Base-by-base conservation (phyloP, 768 basidiomycete species). In the Russula ochroleuca region DNA sequence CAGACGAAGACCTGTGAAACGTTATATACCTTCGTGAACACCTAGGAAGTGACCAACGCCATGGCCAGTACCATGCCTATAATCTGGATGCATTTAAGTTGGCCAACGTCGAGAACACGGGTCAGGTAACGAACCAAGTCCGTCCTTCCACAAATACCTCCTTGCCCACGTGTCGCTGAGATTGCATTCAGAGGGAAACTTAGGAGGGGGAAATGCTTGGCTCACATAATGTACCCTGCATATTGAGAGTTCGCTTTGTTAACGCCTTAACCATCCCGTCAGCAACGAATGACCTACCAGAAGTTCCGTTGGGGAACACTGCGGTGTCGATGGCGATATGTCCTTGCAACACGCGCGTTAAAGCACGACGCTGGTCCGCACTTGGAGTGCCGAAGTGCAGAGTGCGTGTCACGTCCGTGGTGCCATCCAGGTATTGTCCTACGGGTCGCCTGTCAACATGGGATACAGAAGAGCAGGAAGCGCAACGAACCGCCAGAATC, bases 21-120 rank as follows among this genome's bases (percentile, higher is more conserved):
- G 0, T 41, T 37, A 63, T 43, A 40, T 64, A 78, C 78, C 79
- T 80, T 98, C 94, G 70, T 98, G 95, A 0, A 98, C 95, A 65
- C 97, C 97, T 59, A 98, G 75, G 77, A 89, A 98, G 68, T 91
- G 87, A 0, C 96, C 96, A 37, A 99, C 90, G 38, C 97, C 96
- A 69, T 98, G 96, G 0, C 94, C 94, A 21, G 95, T 97, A 5
- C 92, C 91, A 66, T 97, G 94, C 64, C 93, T 88, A 57, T 85
- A 88, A 70, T 87, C 85, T 87, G 61, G 31, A 55, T 8, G 48
- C 41, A 43, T 37, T 28, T 47, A 43, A 64, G 40, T 55, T 21
- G 48, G 10, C 15, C 14, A 25, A 50, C 13, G 37, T 37, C 40
- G 37, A 43, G 31, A 61, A 54, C 25, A 51, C 61, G 19, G n/a